phyloP scores from a whole-genome alignment of 345 rosid species.

The Erysimum cheiranthoides region DNA sequence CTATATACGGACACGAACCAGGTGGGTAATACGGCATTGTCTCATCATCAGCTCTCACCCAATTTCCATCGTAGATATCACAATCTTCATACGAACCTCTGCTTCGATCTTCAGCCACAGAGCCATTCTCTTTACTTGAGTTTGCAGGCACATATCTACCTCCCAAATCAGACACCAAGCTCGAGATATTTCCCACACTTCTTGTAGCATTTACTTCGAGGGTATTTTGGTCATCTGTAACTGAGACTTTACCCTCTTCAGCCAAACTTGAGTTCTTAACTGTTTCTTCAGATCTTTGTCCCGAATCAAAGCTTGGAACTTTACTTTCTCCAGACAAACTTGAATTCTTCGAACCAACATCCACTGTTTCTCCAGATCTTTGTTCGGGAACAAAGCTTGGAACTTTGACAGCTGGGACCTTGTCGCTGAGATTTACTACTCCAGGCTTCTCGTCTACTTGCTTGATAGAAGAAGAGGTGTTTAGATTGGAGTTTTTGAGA shows the following conservation, averaged over 20 bases:
- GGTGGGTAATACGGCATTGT: slow-evolving; percentile 74
- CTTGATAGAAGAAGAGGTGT: slow-evolving; percentile 42
- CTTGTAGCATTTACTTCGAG: slow-evolving; percentile 34
- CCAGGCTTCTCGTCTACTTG: slow-evolving; percentile 31
- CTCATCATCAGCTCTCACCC: slow-evolving; percentile 67
- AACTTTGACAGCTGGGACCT: slow-evolving; percentile 36
- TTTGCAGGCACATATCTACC: slow-evolving; percentile 19
- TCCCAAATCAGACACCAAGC: slow-evolving; percentile 40
- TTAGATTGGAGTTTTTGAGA: slow-evolving; percentile 43
- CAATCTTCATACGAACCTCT: slow-evolving; percentile 52
- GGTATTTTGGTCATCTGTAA: slow-evolving; percentile 33
- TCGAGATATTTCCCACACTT: slow-evolving; percentile 37
- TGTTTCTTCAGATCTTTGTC: slow-evolving; percentile 38
- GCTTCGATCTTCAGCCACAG: slow-evolving; percentile 17
- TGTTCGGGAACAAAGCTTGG: slow-evolving; percentile 40
- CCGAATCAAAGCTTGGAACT: slow-evolving; percentile 43
- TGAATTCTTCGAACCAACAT: slow-evolving; percentile 20
- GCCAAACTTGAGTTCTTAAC: slow-evolving; percentile 10
- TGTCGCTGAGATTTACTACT: slow-evolving; percentile 29
- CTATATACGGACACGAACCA: slow-evolving; percentile 82
- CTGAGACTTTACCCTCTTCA: background rate
- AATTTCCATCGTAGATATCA: slow-evolving; percentile 77
- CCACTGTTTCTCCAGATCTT: slow-evolving; percentile 38
- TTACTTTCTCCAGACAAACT: slow-evolving; percentile 30
- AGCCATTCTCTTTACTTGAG: slow-evolving; percentile 26